These are phyloP conservation scores for Sporothrix schenckii DNA, from an alignment of 2,329 filamentous ascomycete genomes.

Conservation along the genomic window DNA sequence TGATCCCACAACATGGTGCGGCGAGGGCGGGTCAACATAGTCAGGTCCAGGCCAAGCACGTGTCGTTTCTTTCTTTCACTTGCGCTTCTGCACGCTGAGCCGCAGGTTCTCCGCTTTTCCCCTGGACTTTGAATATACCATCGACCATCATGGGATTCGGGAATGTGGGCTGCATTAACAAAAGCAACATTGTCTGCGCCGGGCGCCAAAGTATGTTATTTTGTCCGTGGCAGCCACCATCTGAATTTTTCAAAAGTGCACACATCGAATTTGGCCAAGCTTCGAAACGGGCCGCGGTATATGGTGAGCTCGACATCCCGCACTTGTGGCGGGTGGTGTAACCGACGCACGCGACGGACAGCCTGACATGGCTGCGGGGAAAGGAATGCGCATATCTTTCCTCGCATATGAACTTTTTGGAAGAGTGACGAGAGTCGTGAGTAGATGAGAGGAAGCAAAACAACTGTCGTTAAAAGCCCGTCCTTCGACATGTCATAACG, in stretches of 20 bases:
- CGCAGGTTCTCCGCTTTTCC: constrained; percentile 19
- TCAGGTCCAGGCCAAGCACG: constrained; percentile 10
- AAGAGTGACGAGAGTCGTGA: neutral
- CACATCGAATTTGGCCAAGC: too few relatives aligned
- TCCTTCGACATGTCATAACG: neutral
- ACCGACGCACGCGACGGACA: neutral
- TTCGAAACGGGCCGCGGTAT: too few relatives aligned
- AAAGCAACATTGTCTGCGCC: neutral
- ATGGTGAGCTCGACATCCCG: neutral
- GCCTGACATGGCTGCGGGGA: neutral
- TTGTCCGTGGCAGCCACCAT: too few relatives aligned
- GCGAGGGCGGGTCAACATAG: neutral
- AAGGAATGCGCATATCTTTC: neutral
- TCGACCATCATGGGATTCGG: neutral
- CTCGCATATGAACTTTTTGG: neutral
- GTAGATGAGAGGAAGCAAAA: neutral
- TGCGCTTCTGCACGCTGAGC: neutral
- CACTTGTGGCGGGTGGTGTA: neutral
- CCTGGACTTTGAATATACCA: neutral
- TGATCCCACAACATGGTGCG: neutral
- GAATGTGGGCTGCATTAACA: constrained; percentile 6
- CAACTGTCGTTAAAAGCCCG: neutral
- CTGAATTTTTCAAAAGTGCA: too few relatives aligned
- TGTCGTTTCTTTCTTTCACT: too few relatives aligned
- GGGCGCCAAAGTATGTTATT: too few relatives aligned